These are phyloP conservation scores for Yarrowia sp. DNA, from an alignment of 805 yeast species.

Conservation along the genomic window DNA sequence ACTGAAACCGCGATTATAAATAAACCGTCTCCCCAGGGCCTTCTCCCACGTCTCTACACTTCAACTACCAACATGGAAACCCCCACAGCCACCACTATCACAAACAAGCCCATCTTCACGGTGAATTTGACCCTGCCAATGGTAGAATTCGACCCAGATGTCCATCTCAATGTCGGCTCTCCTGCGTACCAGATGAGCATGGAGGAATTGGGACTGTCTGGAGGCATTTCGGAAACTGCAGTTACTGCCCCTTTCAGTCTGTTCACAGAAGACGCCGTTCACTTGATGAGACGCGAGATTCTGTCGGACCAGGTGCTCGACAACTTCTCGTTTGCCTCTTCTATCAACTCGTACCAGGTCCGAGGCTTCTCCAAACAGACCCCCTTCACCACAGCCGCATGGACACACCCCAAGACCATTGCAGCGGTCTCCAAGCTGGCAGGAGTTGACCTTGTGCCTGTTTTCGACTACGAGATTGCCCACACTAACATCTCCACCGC, in stretches of 20 bases:
- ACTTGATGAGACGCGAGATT: constrained; percentile 1
- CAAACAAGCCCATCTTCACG: neutral
- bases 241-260: constrained; percentile 8
- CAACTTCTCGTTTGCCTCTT: neutral
- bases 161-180: neutral
- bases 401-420: neutral
- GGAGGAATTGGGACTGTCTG: neutral
- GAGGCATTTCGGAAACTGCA: neutral
- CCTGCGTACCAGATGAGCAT: neutral
- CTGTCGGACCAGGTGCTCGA: neutral
- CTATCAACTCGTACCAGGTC: neutral
- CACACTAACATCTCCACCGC: constrained; percentile 5
- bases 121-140: neutral
- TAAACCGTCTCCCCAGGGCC: too few relatives aligned
- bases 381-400: neutral
- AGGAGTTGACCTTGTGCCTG: neutral
- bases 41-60: too few relatives aligned
- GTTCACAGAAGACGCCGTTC: constrained; percentile 3
- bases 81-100: neutral
- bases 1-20: neutral
- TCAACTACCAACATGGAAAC: neutral
- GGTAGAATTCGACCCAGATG: neutral
- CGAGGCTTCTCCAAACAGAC: neutral
- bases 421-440: neutral
- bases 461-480: neutral